Conservation (phyloP, 345 rosid species). For the Rhodamnia argentea region DNA sequence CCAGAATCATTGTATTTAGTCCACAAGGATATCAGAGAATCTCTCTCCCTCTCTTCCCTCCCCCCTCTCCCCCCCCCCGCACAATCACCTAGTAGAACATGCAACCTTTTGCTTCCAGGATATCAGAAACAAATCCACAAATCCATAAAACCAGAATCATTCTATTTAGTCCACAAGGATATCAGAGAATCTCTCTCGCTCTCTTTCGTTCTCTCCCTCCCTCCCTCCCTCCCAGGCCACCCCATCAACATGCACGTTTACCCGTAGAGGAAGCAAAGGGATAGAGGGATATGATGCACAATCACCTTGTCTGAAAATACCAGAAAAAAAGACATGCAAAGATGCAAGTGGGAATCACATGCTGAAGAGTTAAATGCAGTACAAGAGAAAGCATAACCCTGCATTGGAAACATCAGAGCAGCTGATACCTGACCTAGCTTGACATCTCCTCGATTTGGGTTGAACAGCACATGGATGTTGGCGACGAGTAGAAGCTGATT, state of each 20-base stretch:
- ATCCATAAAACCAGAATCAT: not conserved
- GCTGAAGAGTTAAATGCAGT: not conserved
- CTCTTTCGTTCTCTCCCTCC: not conserved
- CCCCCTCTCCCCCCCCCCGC: not conserved
- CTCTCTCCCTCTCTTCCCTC: no score
- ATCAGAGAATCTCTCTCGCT: not conserved
- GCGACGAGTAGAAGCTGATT: slow-evolving; percentile 55
- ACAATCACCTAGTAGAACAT: no score
- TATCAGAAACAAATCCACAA: not conserved
- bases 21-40: not conserved
- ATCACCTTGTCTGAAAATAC: not conserved
- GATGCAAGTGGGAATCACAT: not conserved
- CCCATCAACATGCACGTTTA: not conserved
- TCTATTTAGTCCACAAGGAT: not conserved
- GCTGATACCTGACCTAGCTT: slow-evolving; percentile 74
- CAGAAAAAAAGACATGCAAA: not conserved
- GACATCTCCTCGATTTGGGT: slow-evolving; percentile 85
- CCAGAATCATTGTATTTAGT: not conserved
- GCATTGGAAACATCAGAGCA: not conserved
- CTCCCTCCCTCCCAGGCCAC: no score
- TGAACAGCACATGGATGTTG: slow-evolving; percentile 69
- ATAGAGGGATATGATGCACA: not conserved
- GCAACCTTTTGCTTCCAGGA: not conserved
- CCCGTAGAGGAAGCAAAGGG: not conserved
- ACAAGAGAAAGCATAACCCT: not conserved